Conservation (phyloP, 164 flowering plant genomes). For the Annona cherimola region DNA sequence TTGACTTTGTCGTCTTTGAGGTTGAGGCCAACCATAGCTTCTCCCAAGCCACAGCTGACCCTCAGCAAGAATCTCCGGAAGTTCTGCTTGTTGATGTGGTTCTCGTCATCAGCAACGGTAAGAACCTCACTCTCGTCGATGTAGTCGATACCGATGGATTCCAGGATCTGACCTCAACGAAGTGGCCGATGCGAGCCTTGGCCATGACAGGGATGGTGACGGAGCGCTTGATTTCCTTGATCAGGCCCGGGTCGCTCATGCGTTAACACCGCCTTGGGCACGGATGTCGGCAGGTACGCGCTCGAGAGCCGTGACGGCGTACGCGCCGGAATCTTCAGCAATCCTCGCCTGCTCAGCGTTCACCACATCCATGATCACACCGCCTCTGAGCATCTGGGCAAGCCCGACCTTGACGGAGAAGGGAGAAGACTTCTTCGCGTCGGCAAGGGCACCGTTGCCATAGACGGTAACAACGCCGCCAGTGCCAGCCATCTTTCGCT, state of each 20-base stretch:
- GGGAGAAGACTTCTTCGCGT: slow-evolving; percentile 36
- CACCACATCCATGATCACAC: slow-evolving; percentile 54
- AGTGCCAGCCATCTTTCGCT: too few relatives aligned
- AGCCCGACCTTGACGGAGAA: slow-evolving; percentile 54
- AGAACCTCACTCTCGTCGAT: slow-evolving; percentile 73
- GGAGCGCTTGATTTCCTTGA: too few relatives aligned
- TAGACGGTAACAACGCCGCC: slow-evolving; percentile 51
- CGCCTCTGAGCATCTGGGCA: slow-evolving; percentile 71
- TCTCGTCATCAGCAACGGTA: slow-evolving; percentile 51
- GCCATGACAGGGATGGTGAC: too few relatives aligned
- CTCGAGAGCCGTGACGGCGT: slow-evolving; percentile 35
- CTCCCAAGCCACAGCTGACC: slow-evolving; percentile 37
- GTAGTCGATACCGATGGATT: slow-evolving; percentile 58
- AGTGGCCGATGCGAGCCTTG: too few relatives aligned
- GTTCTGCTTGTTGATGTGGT: too few relatives aligned
- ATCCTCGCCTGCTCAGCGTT: slow-evolving; percentile 52
- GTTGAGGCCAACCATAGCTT: slow-evolving; percentile 35
- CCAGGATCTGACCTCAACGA: too few relatives aligned
- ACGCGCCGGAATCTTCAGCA: slow-evolving; percentile 77
- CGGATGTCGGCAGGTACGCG: slow-evolving; percentile 35
- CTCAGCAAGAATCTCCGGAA: slow-evolving; percentile 45
- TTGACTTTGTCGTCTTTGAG: slow-evolving; percentile 28
- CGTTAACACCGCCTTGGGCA: slow-evolving; percentile 29
- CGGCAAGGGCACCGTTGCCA: slow-evolving; percentile 40
- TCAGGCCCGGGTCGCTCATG: too few relatives aligned